A percentile compares a stretch with the other conserved stretches of the same genome.
phyloP scores from a whole-genome alignment of 495 filamentous ascomycete genomes.

The Hypomontagnella monticulosa region DNA sequence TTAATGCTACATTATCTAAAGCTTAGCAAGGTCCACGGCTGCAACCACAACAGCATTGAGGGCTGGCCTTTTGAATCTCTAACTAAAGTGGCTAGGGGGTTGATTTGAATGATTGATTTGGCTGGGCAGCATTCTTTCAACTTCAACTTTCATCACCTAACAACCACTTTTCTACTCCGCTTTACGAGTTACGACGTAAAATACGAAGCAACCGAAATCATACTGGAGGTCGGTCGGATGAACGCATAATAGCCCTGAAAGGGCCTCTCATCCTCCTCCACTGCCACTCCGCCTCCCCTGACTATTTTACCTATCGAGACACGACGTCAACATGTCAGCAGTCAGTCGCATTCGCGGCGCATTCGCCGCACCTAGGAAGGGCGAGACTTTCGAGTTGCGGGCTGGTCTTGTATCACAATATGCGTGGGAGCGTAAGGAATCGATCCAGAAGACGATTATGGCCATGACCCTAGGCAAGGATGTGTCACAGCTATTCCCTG shows the following conservation, averaged over 20 bases:
- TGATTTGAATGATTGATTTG: conserved; percentile 23
- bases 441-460: conserved; percentile 99
- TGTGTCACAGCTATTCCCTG: conserved; percentile 95
- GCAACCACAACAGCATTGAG: conserved; percentile 2
- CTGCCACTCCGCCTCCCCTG: conserved; percentile 7
- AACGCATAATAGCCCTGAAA: conserved; percentile 36
- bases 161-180: background rate
- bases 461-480: conserved; percentile 99
- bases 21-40: background rate
- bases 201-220: conserved; percentile 9
- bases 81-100: conserved; percentile 20
- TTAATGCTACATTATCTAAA: background rate
- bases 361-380: conserved; percentile 90
- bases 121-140: conserved; percentile 27
- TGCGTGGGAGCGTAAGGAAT: conserved; percentile 98
- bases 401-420: conserved; percentile 98
- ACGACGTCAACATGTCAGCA: conserved; percentile 59
- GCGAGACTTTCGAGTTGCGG: conserved; percentile 97
- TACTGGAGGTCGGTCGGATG: conserved; percentile 27
- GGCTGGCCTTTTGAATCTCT: conserved; percentile 4
- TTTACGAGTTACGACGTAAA: conserved; percentile 13
- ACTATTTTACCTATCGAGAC: conserved; percentile 4
- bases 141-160: conserved; percentile 22
- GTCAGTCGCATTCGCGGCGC: conserved; percentile 96
- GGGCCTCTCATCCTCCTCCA: conserved; percentile 33